Evolutionary conservation across 139 green algal species (phyloP).

Genomic region (Chlorella sorokiniana): DNA sequence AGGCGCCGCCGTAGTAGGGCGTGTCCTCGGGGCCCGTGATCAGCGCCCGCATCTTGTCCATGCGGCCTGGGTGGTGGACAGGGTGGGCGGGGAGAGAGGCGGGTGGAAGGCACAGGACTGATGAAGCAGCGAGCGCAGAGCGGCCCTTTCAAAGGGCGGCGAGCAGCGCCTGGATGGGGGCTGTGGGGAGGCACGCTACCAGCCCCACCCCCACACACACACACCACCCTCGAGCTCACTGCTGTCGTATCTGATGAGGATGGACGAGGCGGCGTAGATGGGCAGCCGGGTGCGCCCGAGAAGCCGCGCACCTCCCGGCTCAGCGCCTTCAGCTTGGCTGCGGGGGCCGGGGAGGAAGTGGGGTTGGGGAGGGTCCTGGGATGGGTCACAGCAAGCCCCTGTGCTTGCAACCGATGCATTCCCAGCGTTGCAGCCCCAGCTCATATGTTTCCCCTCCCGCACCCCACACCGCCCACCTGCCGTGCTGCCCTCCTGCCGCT

Average conservation of each 20-base stretch:
- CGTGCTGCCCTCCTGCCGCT: constrained; percentile 36
- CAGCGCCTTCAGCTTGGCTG: constrained; percentile 68
- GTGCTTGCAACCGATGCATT: neutral
- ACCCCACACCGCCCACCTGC: neutral
- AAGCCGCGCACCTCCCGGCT: constrained; percentile 67
- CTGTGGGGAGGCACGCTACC: too few relatives aligned
- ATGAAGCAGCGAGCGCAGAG: too few relatives aligned
- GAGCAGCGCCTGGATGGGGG: too few relatives aligned
- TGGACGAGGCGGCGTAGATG: constrained; percentile 56
- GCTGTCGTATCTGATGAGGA: constrained; percentile 61
- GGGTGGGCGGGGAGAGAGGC: neutral
- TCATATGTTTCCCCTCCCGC: neutral
- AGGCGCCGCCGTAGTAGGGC: constrained; percentile 77
- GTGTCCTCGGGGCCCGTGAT: constrained; percentile 75
- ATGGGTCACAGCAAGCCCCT: neutral
- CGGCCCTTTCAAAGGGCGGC: too few relatives aligned
- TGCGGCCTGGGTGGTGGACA: constrained; percentile 55
- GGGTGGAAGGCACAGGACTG: neutral
- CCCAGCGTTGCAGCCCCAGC: neutral
- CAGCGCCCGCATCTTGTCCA: constrained; percentile 72
- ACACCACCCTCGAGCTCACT: neutral
- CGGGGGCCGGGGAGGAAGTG: neutral
- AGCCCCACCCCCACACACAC: too few relatives aligned
- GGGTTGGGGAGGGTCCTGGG: neutral
- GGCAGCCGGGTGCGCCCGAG: constrained; percentile 54